A percentile compares a stretch with the other conserved stretches of the same genome.
These are phyloP conservation scores for Kodamaea fukazawae DNA, from an alignment of 805 yeast species.

Conservation along the genomic window DNA sequence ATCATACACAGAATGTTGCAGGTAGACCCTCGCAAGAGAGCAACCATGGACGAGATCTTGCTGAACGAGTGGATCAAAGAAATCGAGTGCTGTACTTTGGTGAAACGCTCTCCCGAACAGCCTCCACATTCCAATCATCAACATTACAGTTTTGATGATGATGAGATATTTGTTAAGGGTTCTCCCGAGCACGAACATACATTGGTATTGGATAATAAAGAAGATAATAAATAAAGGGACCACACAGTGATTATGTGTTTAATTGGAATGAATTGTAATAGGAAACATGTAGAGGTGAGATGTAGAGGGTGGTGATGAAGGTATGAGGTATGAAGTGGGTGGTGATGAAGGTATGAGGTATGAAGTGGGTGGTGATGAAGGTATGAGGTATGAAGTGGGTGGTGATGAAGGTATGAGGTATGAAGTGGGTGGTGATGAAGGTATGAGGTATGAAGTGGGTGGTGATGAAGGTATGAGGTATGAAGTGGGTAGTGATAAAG, in stretches of 20 bases:
- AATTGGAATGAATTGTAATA: neutral
- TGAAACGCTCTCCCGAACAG: constrained; percentile 11
- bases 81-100: constrained; percentile 59
- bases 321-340: too few relatives aligned
- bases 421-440: too few relatives aligned
- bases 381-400: too few relatives aligned
- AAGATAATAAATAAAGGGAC: constrained; percentile 1
- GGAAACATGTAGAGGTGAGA: neutral
- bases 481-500: too few relatives aligned
- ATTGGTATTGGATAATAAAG: constrained; percentile 18
- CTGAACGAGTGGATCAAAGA: constrained; percentile 69
- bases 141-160: constrained; percentile 31
- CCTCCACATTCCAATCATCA: constrained; percentile 9
- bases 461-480: too few relatives aligned
- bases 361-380: too few relatives aligned
- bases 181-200: constrained; percentile 42
- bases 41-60: constrained; percentile 63
- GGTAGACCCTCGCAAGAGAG: constrained; percentile 59
- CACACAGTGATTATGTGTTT: neutral
- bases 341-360: too few relatives aligned
- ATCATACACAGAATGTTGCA: constrained; percentile 63
- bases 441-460: too few relatives aligned
- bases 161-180: constrained; percentile 38
- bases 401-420: too few relatives aligned
- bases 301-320: neutral